These are phyloP conservation scores for Poronia punctata DNA, from an alignment of 495 filamentous ascomycete species.

Conservation along the genomic window DNA sequence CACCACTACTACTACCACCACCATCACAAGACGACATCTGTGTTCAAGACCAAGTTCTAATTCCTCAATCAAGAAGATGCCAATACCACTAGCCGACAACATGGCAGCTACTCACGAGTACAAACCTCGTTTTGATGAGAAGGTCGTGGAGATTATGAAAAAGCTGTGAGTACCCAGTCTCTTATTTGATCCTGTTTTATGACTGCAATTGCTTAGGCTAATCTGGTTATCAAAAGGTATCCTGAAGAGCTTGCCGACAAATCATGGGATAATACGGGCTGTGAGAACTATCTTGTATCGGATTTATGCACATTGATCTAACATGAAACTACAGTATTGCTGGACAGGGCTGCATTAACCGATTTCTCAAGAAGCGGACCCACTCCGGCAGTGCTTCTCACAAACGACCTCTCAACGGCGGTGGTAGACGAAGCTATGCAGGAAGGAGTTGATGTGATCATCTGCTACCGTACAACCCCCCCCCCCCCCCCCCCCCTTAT, in stretches of 20 bases:
- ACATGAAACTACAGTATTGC: constrained; percentile 17
- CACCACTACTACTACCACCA: too few relatives aligned
- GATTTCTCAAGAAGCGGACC: constrained; percentile 5
- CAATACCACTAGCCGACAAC: neutral
- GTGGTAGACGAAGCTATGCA: constrained; percentile 90
- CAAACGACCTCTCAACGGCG: constrained; percentile 81
- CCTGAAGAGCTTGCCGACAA: constrained; percentile 83
- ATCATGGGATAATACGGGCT: constrained; percentile 88
- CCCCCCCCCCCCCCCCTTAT: constrained; percentile 1
- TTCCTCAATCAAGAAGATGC: too few relatives aligned
- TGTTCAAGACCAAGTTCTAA: too few relatives aligned
- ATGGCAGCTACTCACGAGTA: neutral
- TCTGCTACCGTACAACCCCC: constrained; percentile 71
- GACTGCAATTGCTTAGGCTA: neutral
- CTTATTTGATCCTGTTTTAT: neutral
- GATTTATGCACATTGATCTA: neutral
- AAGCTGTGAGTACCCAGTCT: constrained; percentile 56
- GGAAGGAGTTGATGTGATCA: constrained; percentile 65
- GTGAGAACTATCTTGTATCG: constrained; percentile 40
- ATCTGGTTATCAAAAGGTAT: constrained; percentile 70
- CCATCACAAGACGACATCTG: too few relatives aligned
- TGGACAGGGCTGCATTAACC: constrained; percentile 19
- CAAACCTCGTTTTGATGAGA: constrained; percentile 66
- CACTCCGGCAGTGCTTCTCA: constrained; percentile 59
- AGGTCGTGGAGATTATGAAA: constrained; percentile 73